Evolutionary conservation across 2,329 filamentous ascomycete species (phyloP), one percentile per base, ranked within the genome.

Genomic region (Ceratocystis diversiconidia): DNA sequence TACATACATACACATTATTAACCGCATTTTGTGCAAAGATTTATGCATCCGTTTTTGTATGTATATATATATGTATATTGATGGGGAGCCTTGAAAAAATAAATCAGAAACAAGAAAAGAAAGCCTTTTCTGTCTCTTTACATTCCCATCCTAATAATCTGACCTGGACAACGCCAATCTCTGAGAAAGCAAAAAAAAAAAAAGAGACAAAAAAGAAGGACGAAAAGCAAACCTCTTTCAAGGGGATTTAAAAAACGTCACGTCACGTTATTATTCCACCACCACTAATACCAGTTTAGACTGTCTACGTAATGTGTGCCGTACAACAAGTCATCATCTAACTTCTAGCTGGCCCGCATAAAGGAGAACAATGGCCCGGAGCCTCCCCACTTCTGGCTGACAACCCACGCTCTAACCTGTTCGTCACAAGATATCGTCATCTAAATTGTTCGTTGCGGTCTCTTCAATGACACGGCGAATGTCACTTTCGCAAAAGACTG

Each of bases 401-500:
- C 36, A 41, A 4, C 36, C 12, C 36, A 41, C 36, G 10, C 36
- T 10, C 36, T 1, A 12, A 41, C 10, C 36, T 41, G 36, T 3
- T 12, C 25, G 60, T 73, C 71, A 80, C 60, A 81, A 71, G 67
- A 95, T 78, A 73, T 94, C 89, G 74, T 96, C 90, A 59, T 84
- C 88, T 19, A 88, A 88, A 70, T 84, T 85, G 25, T 86, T 85
- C 30, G 85, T 85, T 36, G 88, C 86, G 72, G 90, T 92, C 71
- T 87, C 82, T 73, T 90, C 83, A 69, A 97, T 92, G 17, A 89
- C 90, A 68, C 80, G 78, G 55, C 85, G 74, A 17, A 97, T 86
- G 57, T 84, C 83, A 28, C 81, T 77, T 74, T 96, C 92, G 68
- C 88, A 86, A 71, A 96, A 96, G 50, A 94, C 91, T 1, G 92